Evolutionary conservation across 352 stramenopile genomes (phyloP).

Genomic region (Globisporangium barbulae): DNA sequence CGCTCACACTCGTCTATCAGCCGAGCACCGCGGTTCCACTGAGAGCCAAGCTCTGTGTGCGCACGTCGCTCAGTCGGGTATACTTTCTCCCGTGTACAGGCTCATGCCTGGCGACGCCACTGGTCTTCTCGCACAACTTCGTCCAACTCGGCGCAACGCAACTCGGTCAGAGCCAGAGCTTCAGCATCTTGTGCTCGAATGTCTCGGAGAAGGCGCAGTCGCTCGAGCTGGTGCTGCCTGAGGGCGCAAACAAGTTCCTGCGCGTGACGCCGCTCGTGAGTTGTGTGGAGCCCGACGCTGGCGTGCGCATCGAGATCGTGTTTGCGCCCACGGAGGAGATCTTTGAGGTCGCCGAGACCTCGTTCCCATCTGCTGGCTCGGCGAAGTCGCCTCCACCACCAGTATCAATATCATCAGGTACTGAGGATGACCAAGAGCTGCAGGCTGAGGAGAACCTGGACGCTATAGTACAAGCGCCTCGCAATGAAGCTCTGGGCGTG

Average conservation of each 20-base stretch:
- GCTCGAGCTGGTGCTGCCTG: slow-evolving; percentile 29
- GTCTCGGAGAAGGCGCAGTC: slow-evolving; percentile 24
- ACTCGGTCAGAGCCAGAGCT: slow-evolving; percentile 32
- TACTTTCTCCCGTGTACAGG: slow-evolving; percentile 33
- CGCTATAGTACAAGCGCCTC: background rate
- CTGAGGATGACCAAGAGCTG: background rate
- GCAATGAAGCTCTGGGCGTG: background rate
- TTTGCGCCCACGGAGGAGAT: slow-evolving; percentile 55
- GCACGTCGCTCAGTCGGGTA: slow-evolving; percentile 35
- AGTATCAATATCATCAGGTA: background rate
- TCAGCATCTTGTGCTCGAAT: slow-evolving; percentile 31
- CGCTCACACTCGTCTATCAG: slow-evolving; percentile 28
- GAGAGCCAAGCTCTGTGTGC: slow-evolving; percentile 25
- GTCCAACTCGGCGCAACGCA: slow-evolving; percentile 37
- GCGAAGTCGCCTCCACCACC: background rate
- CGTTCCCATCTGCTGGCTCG: background rate
- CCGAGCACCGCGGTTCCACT: slow-evolving; percentile 15
- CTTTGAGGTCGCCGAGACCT: slow-evolving; percentile 29
- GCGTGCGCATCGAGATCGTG: slow-evolving; percentile 76
- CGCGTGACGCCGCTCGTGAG: slow-evolving; percentile 67
- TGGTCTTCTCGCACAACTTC: slow-evolving; percentile 34
- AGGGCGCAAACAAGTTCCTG: slow-evolving; percentile 31
- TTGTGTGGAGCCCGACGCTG: slow-evolving; percentile 34
- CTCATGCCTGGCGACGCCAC: slow-evolving; percentile 20
- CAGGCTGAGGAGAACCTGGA: background rate